Evolutionary conservation across 352 stramenopile genomes (phyloP).

Genomic region (Pythium coloratum): DNA sequence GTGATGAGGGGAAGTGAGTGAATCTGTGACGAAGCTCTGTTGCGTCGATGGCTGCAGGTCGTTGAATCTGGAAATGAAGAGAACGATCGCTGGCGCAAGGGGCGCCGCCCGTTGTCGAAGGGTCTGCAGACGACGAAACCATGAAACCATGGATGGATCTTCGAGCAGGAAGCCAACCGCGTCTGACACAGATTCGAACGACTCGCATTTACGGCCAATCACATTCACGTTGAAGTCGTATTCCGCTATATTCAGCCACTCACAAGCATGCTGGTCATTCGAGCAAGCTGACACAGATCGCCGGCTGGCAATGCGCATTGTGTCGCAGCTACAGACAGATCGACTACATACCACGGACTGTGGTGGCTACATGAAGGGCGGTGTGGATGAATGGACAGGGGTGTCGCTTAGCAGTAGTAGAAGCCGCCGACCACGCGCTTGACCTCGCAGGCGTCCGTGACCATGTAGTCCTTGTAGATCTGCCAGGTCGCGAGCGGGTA

Average conservation of each 20-base stretch:
- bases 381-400: not conserved
- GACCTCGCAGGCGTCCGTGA: conserved; percentile 21
- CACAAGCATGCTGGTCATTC: not conserved
- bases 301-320: not conserved
- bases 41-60: not conserved
- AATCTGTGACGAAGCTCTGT: not conserved
- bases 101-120: not conserved
- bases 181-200: not conserved
- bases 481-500: conserved; percentile 23
- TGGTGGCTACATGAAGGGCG: not conserved
- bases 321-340: not conserved
- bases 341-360: no score
- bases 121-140: not conserved
- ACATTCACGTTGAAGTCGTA: conserved; percentile 1
- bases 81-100: not conserved
- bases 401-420: conserved; percentile 24
- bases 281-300: not conserved
- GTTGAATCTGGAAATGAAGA: not conserved
- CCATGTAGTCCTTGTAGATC: conserved; percentile 21
- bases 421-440: conserved; percentile 20
- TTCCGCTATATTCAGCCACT: conserved; percentile 6
- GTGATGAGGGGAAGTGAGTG: conserved; percentile 3
- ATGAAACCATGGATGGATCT: not conserved
- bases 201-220: not conserved
- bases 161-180: not conserved